Percentiles rank a stretch among this genome's conserved stretches.
Evolutionary conservation across 2,329 filamentous ascomycete genomes (phyloP).

Genomic region (Mycogone perniciosa): DNA sequence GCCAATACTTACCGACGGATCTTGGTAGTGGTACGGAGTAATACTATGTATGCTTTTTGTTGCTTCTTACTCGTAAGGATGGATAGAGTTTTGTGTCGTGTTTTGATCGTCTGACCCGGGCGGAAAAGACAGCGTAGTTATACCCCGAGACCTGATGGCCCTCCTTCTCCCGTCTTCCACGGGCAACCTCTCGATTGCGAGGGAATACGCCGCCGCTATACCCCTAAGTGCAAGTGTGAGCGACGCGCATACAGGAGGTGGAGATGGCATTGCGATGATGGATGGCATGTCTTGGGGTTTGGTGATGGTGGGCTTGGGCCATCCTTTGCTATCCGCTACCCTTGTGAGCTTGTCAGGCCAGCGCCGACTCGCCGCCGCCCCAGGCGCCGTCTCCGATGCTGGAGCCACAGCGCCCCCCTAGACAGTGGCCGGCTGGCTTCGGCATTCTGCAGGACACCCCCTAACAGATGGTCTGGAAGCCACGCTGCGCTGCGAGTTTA

Average conservation of each 20-base stretch:
- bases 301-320: no score
- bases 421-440: slow-evolving; percentile 11
- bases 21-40: no score
- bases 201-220: slow-evolving; percentile 33
- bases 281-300: no score
- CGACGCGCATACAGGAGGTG: slow-evolving; percentile 26
- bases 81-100: no score
- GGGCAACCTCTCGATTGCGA: background rate
- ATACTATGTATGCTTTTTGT: no score
- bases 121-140: no score
- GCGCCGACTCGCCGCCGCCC: background rate
- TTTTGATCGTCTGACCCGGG: no score
- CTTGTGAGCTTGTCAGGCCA: background rate
- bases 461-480: slow-evolving; percentile 5
- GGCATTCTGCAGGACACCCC: slow-evolving; percentile 7
- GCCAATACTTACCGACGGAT: no score
- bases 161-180: no score
- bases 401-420: slow-evolving; percentile 1
- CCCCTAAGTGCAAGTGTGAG: slow-evolving; percentile 51
- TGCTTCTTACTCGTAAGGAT: no score
- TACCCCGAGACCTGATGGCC: no score
- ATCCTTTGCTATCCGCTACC: no score
- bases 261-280: background rate
- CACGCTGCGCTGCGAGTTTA: background rate
- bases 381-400: background rate